These are phyloP conservation scores for Phytophthora capsici DNA, from an alignment of 352 stramenopile genomes.

Conservation along the genomic window DNA sequence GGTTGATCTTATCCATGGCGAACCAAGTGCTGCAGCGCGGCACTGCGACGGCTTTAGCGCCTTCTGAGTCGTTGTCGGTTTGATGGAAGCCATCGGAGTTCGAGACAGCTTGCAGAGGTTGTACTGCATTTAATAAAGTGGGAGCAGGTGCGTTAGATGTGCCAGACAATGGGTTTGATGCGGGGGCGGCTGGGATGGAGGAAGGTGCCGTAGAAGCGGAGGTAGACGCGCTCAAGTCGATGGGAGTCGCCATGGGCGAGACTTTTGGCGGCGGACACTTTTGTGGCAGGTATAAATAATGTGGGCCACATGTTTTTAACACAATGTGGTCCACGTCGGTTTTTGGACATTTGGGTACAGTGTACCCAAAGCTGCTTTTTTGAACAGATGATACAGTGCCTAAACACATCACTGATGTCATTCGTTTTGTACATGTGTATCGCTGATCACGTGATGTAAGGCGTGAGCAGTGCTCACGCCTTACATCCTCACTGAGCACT, in stretches of 20 bases:
- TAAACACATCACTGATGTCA: no score
- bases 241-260: conserved; percentile 10
- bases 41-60: conserved; percentile 52
- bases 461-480: no score
- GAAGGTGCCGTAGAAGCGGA: not conserved
- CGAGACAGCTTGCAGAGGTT: conserved; percentile 8
- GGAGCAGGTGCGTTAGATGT: not conserved
- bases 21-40: conserved; percentile 84
- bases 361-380: no score
- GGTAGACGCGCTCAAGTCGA: conserved; percentile 9
- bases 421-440: no score
- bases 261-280: not conserved
- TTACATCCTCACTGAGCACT: no score
- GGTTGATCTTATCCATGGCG: conserved; percentile 74
- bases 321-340: no score
- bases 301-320: not conserved
- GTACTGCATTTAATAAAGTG: not conserved
- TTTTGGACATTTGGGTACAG: no score
- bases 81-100: conserved; percentile 14
- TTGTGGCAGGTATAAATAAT: not conserved
- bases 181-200: not conserved
- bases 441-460: no score
- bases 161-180: not conserved
- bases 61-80: conserved; percentile 32
- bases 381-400: no score